Conservation (phyloP, 257 asterid genomes). For the Galeopsis tetrahit region DNA sequence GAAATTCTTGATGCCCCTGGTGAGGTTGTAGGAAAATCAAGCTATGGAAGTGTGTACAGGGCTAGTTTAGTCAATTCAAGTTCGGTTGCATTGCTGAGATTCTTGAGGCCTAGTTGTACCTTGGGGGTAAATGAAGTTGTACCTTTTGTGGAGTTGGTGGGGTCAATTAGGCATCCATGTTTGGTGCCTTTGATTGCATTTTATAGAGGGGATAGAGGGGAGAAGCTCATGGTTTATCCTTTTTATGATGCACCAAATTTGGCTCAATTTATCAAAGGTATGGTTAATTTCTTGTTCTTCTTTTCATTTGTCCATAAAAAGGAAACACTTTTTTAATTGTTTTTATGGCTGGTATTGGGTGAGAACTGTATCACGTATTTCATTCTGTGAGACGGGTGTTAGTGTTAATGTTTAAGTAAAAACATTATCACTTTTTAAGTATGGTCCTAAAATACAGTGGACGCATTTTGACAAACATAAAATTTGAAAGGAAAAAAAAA, state of each 20-base stretch:
- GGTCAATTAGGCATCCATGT: slow-evolving; percentile 71
- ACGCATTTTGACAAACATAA: too few species aligned
- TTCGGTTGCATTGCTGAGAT: slow-evolving; percentile 63
- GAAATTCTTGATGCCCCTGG: slow-evolving; percentile 87
- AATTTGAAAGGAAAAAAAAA: too few species aligned
- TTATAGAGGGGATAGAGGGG: slow-evolving; percentile 80
- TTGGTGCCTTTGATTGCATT: slow-evolving; percentile 78
- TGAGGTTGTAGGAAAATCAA: slow-evolving; percentile 75
- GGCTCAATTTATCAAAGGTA: slow-evolving; percentile 73
- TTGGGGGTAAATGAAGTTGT: slow-evolving; percentile 64
- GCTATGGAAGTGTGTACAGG: slow-evolving; percentile 74
- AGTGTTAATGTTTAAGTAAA: too few species aligned
- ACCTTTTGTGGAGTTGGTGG: slow-evolving; percentile 60
- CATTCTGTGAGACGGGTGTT: too few species aligned
- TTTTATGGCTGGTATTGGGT: too few species aligned
- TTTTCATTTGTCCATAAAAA: background rate
- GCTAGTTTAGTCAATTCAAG: slow-evolving; percentile 62
- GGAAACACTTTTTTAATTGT: too few species aligned
- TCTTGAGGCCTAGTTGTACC: slow-evolving; percentile 83
- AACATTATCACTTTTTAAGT: too few species aligned
- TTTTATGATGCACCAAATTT: slow-evolving; percentile 60
- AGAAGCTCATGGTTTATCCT: slow-evolving; percentile 77
- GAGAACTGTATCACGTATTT: too few species aligned
- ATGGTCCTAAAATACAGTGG: too few species aligned
- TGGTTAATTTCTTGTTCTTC: too few species aligned